Percentiles rank a stretch among this genome's conserved stretches.
Conservation (phyloP, 257 asterid genomes). For the Solanum megistacrolobum region DNA sequence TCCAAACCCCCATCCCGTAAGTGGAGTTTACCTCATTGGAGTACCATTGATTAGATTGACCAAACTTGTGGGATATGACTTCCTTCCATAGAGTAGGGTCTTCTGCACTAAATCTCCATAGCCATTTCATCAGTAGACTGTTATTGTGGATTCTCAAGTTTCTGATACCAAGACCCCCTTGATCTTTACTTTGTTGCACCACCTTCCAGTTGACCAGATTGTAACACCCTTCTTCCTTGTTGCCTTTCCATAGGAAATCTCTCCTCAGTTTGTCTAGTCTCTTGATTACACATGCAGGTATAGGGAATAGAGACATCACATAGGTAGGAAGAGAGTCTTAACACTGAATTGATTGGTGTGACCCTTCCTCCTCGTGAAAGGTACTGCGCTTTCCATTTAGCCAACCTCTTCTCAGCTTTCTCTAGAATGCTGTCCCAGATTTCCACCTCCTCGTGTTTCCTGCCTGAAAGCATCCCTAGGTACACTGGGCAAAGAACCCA, state of each 20-base stretch:
- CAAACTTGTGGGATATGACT: background rate
- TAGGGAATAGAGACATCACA: background rate
- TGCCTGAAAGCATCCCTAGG: background rate
- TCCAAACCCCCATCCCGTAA: background rate
- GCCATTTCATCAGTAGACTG: background rate
- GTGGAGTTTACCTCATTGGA: background rate
- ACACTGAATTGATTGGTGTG: background rate
- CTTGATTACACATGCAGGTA: background rate
- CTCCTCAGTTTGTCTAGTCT: background rate
- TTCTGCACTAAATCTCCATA: background rate
- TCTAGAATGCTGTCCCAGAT: background rate
- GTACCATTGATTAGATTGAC: background rate
- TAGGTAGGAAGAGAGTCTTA: background rate
- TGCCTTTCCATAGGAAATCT: background rate
- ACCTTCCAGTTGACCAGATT: background rate
- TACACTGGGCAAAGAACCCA: background rate
- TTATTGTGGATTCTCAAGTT: background rate
- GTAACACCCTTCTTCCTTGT: background rate
- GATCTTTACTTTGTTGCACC: background rate
- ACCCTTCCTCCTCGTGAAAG: background rate
- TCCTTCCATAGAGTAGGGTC: background rate
- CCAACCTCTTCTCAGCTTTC: background rate
- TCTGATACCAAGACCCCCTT: background rate
- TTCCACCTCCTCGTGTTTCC: background rate
- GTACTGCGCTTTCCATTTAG: background rate